A percentile compares a stretch with the other conserved stretches of the same genome.
These are phyloP conservation scores for Pleurotus pulmonarius DNA, from an alignment of 768 basidiomycete genomes.

Conservation along the genomic window DNA sequence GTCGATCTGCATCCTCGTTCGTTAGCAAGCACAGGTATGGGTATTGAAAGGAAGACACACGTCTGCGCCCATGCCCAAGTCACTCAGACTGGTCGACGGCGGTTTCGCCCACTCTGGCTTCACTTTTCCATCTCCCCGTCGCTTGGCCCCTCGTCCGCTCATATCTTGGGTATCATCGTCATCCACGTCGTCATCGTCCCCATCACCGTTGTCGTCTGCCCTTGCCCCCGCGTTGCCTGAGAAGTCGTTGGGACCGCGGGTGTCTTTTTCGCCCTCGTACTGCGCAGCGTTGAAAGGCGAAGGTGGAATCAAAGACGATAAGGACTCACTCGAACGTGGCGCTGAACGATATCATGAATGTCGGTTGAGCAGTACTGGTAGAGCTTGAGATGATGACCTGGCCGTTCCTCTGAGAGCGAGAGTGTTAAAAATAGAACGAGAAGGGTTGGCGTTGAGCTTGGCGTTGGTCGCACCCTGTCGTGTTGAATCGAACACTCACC, in stretches of 20 bases:
- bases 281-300: constrained; percentile 14
- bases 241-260: constrained; percentile 43
- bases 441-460: constrained; percentile 15
- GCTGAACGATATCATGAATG: constrained; percentile 64
- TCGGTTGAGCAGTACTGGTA: constrained; percentile 79
- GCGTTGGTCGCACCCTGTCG: neutral
- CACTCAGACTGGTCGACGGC: neutral
- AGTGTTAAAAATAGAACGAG: constrained; percentile 39
- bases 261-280: constrained; percentile 51
- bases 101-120: constrained; percentile 21
- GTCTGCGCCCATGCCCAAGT: constrained; percentile 5
- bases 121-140: constrained; percentile 28
- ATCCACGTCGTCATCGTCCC: constrained; percentile 36
- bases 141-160: constrained; percentile 18
- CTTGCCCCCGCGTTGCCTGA: constrained; percentile 26
- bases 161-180: constrained; percentile 35
- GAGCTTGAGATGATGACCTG: constrained; percentile 76
- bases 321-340: constrained; percentile 47
- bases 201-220: constrained; percentile 32
- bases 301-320: constrained; percentile 8
- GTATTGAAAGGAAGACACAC: neutral
- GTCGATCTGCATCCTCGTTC: constrained; percentile 13
- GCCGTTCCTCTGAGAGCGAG: constrained; percentile 57
- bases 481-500: constrained; percentile 25
- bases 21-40: constrained; percentile 19